Evolutionary conservation across 805 yeast species (phyloP).

Genomic region (Teunomyces aglyptinius): DNA sequence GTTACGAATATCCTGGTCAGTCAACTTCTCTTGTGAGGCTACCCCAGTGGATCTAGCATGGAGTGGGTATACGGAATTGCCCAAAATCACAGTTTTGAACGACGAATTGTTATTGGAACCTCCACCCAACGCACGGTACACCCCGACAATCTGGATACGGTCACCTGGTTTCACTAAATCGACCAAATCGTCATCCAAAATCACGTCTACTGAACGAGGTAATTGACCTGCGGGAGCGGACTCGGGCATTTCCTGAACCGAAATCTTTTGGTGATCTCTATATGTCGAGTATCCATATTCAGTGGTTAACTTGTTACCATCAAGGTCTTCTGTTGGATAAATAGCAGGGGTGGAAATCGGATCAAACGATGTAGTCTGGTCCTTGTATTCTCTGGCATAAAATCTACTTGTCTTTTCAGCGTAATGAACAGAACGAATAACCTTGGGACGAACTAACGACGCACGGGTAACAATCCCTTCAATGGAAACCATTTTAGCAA

Average conservation of each 20-base stretch:
- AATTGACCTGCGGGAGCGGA: conserved; percentile 97
- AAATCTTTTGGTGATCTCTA: conserved; percentile 88
- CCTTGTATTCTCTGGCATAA: conserved; percentile 89
- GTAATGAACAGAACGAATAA: conserved; percentile 88
- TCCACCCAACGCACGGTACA: conserved; percentile 87
- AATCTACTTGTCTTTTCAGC: conserved; percentile 81
- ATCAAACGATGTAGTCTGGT: conserved; percentile 86
- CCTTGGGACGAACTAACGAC: conserved; percentile 89
- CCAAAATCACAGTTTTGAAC: conserved; percentile 80
- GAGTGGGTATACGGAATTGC: conserved; percentile 84
- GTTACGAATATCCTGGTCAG: conserved; percentile 81
- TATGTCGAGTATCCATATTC: conserved; percentile 93
- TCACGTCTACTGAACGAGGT: conserved; percentile 88
- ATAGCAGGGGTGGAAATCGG: conserved; percentile 80
- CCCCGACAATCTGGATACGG: conserved; percentile 90
- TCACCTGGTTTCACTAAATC: conserved; percentile 95
- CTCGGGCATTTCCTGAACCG: conserved; percentile 98
- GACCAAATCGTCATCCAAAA: conserved; percentile 93
- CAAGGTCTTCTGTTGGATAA: conserved; percentile 90
- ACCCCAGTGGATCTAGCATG: conserved; percentile 88
- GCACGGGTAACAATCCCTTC: conserved; percentile 97
- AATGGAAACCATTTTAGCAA: conserved; percentile 79
- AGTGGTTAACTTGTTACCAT: conserved; percentile 82
- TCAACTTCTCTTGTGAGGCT: conserved; percentile 62
- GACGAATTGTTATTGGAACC: conserved; percentile 57